Evolutionary conservation across 2,329 filamentous ascomycete genomes (phyloP), one percentile per base, ranked within the genome.

Genomic region (Dendrostoma leiphaemia): DNA sequence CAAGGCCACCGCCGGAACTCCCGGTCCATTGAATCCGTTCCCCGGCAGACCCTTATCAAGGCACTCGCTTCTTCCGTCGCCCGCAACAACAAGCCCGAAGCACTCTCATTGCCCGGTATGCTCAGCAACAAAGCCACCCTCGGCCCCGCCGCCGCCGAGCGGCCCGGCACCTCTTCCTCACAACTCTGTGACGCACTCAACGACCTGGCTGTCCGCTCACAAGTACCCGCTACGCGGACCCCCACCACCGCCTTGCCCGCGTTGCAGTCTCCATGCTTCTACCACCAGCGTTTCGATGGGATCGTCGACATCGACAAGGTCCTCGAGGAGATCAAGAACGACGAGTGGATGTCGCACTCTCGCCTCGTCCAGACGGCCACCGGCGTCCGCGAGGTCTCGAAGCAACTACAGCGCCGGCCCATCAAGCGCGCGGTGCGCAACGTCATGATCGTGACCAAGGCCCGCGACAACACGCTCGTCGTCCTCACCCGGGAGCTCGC

Each of bases 371-470:
- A 97, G 75, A 99, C 94, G 1, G 94, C 94, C 48, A 96, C 91
- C 0, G 90, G 91, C 44, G 94, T 99, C 19, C 86, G 94, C 50
- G 94, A 99, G 72, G 92, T 99, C 12, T 95, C 91, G 15, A 93
- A 95, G 71, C 94, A 97, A 73, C 80, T 99, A 55, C 93, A 96
- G 74, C 85, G 93, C 53, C 84, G 91, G 37, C 93, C 94, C 21
- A 91, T 97, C 71, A 94, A 90, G 73, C 87, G 92, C 61, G 92
- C 92, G 10, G 92, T 99, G 44, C 85, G 84, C 66, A 97, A 91
- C 69, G 84, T 99, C 65, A 97, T 99, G 94, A 96, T 99, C 65
- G 90, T 99, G 60, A 99, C 94, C 58, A 99, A 97, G 73, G 94
- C 94, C 21, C 85, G 94, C 59, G 94, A 99, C 74, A 97, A 99